These are phyloP conservation scores for Podaxis mareebaensis DNA, from an alignment of 768 basidiomycete genomes.

Conservation along the genomic window DNA sequence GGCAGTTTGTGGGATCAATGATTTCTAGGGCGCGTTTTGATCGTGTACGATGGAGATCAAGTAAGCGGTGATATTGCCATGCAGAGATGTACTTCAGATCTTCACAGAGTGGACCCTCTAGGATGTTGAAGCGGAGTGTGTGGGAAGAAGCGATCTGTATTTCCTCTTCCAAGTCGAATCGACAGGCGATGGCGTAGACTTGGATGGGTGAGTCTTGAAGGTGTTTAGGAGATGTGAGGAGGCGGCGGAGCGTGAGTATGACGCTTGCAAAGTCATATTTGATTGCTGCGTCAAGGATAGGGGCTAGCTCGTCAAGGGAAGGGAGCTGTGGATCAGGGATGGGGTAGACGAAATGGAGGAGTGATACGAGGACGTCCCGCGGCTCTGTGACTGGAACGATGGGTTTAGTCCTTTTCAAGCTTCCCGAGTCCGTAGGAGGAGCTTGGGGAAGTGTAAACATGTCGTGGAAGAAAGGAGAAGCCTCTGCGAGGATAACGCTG, in stretches of 20 bases:
- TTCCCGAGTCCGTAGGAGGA: conserved; percentile 19
- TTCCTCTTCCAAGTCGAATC: conserved; percentile 64
- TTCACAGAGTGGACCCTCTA: conserved; percentile 57
- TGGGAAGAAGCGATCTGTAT: conserved; percentile 58
- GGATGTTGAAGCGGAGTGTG: conserved; percentile 53
- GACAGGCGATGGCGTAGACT: conserved; percentile 71
- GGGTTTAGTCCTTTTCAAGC: conserved; percentile 29
- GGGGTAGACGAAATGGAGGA: conserved; percentile 67
- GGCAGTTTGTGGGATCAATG: conserved; percentile 33
- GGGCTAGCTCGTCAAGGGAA: conserved; percentile 54
- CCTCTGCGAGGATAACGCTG: conserved; percentile 57
- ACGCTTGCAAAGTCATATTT: conserved; percentile 65
- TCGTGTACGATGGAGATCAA: conserved; percentile 59
- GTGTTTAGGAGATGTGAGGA: conserved; percentile 53
- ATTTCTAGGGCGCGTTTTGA: conserved; percentile 47
- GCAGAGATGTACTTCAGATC: conserved; percentile 69
- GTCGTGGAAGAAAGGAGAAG: conserved; percentile 68
- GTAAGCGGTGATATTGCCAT: conserved; percentile 65
- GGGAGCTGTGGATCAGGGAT: conserved; percentile 51
- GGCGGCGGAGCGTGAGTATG: conserved; percentile 46
- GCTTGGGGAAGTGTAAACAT: conserved; percentile 68
- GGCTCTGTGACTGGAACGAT: conserved; percentile 59
- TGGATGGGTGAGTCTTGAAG: conserved; percentile 50
- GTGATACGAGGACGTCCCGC: conserved; percentile 40
- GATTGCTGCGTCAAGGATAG: conserved; percentile 50